Percentiles rank a stretch among this genome's conserved stretches.
Evolutionary conservation across 225 moss, liverwort and hornwort genomes (phyloP).

Genomic region (Bryoerythrophyllum caledonicum): DNA sequence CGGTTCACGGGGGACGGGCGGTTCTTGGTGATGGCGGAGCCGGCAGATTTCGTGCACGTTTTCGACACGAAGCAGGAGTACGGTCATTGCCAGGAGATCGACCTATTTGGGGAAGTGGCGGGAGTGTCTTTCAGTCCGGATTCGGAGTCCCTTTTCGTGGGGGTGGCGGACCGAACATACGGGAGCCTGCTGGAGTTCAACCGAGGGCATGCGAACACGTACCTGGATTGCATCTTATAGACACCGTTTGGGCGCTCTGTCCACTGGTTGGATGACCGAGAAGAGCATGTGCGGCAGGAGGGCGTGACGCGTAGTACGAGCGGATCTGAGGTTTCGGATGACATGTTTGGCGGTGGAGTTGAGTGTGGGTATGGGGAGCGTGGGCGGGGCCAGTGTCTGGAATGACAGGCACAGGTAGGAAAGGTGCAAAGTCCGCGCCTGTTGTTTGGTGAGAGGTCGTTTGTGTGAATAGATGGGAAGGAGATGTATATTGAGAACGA

Average conservation of each 20-base stretch:
- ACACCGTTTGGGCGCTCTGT: background rate
- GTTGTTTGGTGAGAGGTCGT: constrained; percentile 26
- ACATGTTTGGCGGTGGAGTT: constrained; percentile 29
- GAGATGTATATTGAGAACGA: constrained; percentile 40
- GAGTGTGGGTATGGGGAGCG: constrained; percentile 25
- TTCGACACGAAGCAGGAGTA: constrained; percentile 87
- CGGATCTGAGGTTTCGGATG: constrained; percentile 27
- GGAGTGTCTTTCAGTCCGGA: constrained; percentile 95
- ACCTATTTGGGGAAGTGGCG: constrained; percentile 92
- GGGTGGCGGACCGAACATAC: constrained; percentile 93
- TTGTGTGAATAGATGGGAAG: constrained; percentile 45
- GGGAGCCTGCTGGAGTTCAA: constrained; percentile 96
- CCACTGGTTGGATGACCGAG: constrained; percentile 19
- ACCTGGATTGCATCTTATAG: constrained; percentile 57
- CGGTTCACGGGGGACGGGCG: constrained; percentile 88
- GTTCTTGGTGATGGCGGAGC: constrained; percentile 99
- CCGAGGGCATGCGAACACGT: constrained; percentile 61
- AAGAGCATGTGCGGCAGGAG: constrained; percentile 29
- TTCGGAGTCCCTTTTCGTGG: constrained; percentile 88
- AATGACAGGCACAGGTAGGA: constrained; percentile 26
- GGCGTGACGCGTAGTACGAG: constrained; percentile 20
- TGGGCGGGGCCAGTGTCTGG: constrained; percentile 18
- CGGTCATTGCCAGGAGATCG: constrained; percentile 86
- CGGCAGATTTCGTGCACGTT: constrained; percentile 94
- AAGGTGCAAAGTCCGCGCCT: constrained; percentile 24